These are phyloP conservation scores for Cryptococcus jaspeensis DNA, from an alignment of 1,284 basidiomycete species.

Conservation along the genomic window DNA sequence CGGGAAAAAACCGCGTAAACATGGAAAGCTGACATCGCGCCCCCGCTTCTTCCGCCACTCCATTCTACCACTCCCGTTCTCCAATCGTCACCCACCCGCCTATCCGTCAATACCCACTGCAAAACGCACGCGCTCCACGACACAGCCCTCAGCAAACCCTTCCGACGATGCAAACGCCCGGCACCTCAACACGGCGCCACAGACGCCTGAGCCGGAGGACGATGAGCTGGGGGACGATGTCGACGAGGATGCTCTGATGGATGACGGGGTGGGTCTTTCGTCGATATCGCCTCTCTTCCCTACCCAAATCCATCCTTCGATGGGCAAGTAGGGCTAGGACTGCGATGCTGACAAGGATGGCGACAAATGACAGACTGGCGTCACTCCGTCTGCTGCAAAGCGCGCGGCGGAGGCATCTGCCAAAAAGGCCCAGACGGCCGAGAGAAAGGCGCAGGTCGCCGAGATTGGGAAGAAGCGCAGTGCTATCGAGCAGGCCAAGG, in stretches of 20 bases:
- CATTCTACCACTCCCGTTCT: background rate
- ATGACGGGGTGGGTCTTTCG: slow-evolving; percentile 17
- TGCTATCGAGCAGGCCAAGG: slow-evolving; percentile 50
- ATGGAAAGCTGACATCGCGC: background rate
- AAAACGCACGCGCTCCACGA: too few species aligned
- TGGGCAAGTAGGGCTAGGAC: background rate
- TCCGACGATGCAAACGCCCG: slow-evolving; percentile 34
- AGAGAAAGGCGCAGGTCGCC: slow-evolving; percentile 43
- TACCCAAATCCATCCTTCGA: too few species aligned
- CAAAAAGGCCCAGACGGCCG: slow-evolving; percentile 40
- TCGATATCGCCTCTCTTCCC: background rate
- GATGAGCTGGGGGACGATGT: slow-evolving; percentile 38
- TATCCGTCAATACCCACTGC: too few species aligned
- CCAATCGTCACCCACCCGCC: too few species aligned
- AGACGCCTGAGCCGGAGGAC: slow-evolving; percentile 31
- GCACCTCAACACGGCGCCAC: slow-evolving; percentile 44
- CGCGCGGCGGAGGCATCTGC: slow-evolving; percentile 31
- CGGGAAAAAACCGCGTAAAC: background rate
- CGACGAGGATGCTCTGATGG: slow-evolving; percentile 38
- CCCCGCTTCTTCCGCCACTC: background rate
- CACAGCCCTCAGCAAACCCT: slow-evolving; percentile 39
- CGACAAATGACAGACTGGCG: slow-evolving; percentile 3
- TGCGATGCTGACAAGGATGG: background rate
- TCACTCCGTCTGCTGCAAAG: slow-evolving; percentile 37
- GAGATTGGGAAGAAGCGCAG: slow-evolving; percentile 43